Conservation (phyloP, 306 rosid species). For the Sicyos baderoa region DNA sequence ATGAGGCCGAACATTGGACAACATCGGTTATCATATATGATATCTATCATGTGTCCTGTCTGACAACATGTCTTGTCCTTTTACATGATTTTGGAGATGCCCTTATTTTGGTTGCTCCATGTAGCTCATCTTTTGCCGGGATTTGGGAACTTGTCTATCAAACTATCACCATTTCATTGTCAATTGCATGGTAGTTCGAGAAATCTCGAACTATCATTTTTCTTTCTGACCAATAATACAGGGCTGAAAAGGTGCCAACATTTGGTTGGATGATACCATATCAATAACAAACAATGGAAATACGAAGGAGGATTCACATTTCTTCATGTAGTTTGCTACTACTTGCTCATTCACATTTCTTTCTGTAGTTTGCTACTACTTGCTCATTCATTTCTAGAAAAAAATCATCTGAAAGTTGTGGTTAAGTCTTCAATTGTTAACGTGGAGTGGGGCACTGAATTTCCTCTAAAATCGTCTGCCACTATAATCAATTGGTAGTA, state of each 20-base stretch:
- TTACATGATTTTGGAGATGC: not conserved
- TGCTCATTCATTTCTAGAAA: too few relatives aligned
- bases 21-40: not conserved
- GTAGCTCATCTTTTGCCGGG: not conserved
- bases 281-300: not conserved
- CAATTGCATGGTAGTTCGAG: not conserved
- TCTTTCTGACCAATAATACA: not conserved
- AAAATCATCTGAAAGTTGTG: too few relatives aligned
- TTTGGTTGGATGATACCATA: not conserved
- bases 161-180: conserved; percentile 1
- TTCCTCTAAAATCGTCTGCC: not conserved
- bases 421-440: not conserved
- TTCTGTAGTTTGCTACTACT: not conserved
- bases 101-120: not conserved
- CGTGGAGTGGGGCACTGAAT: not conserved
- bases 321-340: not conserved
- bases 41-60: not conserved
- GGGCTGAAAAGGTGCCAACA: not conserved
- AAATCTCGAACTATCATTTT: not conserved
- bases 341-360: not conserved
- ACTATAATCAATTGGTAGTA: not conserved
- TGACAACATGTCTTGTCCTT: not conserved
- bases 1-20: not conserved
- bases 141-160: not conserved
- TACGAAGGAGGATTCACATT: not conserved